Base-by-base conservation (phyloP, 441 rosid genomes). In the Gossypium schwendimanii region DNA sequence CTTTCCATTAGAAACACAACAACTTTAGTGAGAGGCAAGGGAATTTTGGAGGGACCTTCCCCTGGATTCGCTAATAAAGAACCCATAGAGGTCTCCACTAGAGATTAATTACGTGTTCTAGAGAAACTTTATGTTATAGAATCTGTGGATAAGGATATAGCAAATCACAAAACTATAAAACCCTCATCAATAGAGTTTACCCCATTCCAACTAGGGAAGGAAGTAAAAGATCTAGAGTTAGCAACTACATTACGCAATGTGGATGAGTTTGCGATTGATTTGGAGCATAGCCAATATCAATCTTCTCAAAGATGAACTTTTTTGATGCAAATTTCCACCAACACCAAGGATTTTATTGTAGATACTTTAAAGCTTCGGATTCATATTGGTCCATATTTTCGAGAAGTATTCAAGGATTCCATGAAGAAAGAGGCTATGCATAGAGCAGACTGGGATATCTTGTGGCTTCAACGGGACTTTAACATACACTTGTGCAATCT, bases 401-500 rank as follows among this genome's bases (percentile, higher is more conserved):
- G 97, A 78, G 94, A 87, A 75, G 70, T 87, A 77, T 94, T 94
- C 82, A 89, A 88, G 86, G 99, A 94, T 81, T 93, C 96, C 71
- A 63, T 83, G 75, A 94, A 89, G 89, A 94, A 80, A 87, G 89
- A 92, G 94, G 98, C 91, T 59, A 73, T 93, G 96, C 97, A 95
- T 87, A 97, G 97, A 84, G 96, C 97, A 67, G 97, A 95, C 83
- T 85, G 88, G 20, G 99, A 93, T 85, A 82, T 95, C 69, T 21
- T 89, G 23, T 95, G 98, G 99, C 97, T 95, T 80, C 98, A 93
- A 77, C 82, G 86, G 74, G 97, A 93, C 81, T 95, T 95, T 50
- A 96, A 98, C 80, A 95, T 95, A 83, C 91, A 95, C 70, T 49
- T 91, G 24, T 91, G 98, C 89, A 95, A 91, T 78, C 78, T 93